Evolutionary conservation across 164 flowering plant species (phyloP).

Genomic region (Stephania japonica): DNA sequence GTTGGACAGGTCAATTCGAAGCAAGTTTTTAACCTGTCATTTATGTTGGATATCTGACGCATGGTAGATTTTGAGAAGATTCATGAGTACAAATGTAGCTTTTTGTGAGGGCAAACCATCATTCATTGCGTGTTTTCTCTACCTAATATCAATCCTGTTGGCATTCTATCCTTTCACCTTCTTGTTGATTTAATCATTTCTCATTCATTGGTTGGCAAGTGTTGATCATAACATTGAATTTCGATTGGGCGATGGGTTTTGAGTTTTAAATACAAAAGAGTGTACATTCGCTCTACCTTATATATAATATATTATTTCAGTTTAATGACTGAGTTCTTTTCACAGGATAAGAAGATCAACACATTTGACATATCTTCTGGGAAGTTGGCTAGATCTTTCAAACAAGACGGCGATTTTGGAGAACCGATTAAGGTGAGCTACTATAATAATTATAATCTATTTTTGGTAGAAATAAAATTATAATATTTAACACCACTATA

Average conservation of each 20-base stretch:
- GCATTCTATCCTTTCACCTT: background rate
- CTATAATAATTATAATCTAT: background rate
- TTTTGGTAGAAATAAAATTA: background rate
- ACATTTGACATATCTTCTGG: conserved; percentile 45
- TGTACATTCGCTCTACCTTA: background rate
- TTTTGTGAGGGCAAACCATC: background rate
- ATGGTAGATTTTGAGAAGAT: background rate
- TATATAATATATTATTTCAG: background rate
- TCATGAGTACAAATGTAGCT: background rate
- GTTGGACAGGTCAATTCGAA: conserved; percentile 54
- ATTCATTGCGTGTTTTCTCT: background rate
- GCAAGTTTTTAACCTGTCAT: background rate
- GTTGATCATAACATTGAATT: background rate
- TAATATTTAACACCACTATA: background rate
- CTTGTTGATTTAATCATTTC: background rate
- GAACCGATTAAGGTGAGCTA: conserved; percentile 60
- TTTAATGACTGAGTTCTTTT: background rate
- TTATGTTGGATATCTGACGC: background rate
- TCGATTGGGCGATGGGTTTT: background rate
- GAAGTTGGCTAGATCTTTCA: conserved; percentile 49
- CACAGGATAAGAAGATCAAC: conserved; percentile 64
- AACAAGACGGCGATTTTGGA: conserved; percentile 46
- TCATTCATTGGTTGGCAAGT: background rate
- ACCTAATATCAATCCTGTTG: background rate
- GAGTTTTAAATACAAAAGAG: background rate